phyloP scores from a whole-genome alignment of 805 yeast species.

The Huiozyma sinensis region DNA sequence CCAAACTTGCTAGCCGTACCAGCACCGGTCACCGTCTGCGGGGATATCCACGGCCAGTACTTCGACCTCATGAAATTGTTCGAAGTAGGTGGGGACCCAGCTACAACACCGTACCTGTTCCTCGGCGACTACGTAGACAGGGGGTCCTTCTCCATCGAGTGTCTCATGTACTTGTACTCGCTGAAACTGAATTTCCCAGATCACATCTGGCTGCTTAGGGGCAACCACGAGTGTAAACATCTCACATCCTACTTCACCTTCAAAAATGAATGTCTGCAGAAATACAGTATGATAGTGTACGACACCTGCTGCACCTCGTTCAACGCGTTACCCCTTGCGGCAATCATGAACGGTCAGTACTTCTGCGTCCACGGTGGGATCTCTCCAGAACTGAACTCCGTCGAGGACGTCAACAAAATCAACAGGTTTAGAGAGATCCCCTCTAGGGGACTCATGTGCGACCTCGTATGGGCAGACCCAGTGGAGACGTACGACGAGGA shows the following conservation, averaged over 20 bases:
- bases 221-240: constrained; percentile 92
- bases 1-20: constrained; percentile 74
- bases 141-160: constrained; percentile 83
- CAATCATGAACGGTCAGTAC: constrained; percentile 86
- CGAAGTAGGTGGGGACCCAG: constrained; percentile 89
- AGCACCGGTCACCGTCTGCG: constrained; percentile 93
- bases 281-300: constrained; percentile 57
- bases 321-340: constrained; percentile 83
- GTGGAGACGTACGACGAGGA: constrained; percentile 75
- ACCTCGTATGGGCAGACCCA: constrained; percentile 93
- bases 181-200: constrained; percentile 66
- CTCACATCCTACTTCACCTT: constrained; percentile 90
- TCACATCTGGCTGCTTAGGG: constrained; percentile 73
- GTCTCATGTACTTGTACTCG: constrained; percentile 63
- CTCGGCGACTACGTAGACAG: constrained; percentile 94
- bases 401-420: constrained; percentile 56
- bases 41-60: constrained; percentile 95
- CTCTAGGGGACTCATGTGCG: constrained; percentile 87
- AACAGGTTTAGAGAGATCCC: constrained; percentile 90
- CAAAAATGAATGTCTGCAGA: constrained; percentile 80
- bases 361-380: constrained; percentile 96
- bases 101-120: constrained; percentile 63
- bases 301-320: constrained; percentile 68
- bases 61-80: constrained; percentile 82
- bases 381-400: constrained; percentile 67